Conservation (phyloP, 2,329 filamentous ascomycete species). For the Ophiostoma ulmi region DNA sequence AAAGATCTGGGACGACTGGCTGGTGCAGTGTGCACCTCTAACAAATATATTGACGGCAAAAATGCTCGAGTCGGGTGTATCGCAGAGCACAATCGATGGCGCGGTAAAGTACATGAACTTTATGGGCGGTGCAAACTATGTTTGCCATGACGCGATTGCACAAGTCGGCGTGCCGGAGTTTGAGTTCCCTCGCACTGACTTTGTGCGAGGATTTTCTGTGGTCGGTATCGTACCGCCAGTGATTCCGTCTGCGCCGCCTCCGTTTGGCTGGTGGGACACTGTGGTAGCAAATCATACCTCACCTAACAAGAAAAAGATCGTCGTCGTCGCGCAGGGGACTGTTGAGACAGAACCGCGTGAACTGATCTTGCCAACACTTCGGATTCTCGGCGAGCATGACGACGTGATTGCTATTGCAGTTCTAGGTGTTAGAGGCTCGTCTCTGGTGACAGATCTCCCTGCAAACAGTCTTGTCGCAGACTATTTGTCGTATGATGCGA, state of each 20-base stretch:
- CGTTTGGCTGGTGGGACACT: conserved; percentile 36
- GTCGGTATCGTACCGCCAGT: conserved; percentile 34
- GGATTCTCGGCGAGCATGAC: conserved; percentile 30
- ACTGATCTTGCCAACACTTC: conserved; percentile 38
- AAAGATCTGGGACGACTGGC: conserved; percentile 34
- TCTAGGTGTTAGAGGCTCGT: conserved; percentile 35
- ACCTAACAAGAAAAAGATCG: conserved; percentile 31
- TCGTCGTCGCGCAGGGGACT: conserved; percentile 40
- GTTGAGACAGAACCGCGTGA: conserved; percentile 38
- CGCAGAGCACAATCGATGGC: not conserved
- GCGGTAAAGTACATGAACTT: conserved; percentile 27
- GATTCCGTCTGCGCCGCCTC: not conserved
- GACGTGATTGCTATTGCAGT: conserved; percentile 36
- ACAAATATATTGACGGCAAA: conserved; percentile 31
- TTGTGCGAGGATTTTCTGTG: conserved; percentile 35
- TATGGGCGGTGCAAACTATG: conserved; percentile 37
- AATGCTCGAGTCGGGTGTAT: conserved; percentile 33
- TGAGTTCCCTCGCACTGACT: conserved; percentile 38
- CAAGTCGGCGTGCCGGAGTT: conserved; percentile 38
- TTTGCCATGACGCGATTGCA: conserved; percentile 34
- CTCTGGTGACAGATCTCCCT: conserved; percentile 25
- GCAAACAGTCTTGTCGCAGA: conserved; percentile 36
- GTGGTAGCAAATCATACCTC: conserved; percentile 30
- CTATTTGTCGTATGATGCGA: conserved; percentile 38
- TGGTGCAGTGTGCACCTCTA: conserved; percentile 28